Evolutionary conservation across 495 filamentous ascomycete species (phyloP).

Genomic region (Cudoniella acicularis): DNA sequence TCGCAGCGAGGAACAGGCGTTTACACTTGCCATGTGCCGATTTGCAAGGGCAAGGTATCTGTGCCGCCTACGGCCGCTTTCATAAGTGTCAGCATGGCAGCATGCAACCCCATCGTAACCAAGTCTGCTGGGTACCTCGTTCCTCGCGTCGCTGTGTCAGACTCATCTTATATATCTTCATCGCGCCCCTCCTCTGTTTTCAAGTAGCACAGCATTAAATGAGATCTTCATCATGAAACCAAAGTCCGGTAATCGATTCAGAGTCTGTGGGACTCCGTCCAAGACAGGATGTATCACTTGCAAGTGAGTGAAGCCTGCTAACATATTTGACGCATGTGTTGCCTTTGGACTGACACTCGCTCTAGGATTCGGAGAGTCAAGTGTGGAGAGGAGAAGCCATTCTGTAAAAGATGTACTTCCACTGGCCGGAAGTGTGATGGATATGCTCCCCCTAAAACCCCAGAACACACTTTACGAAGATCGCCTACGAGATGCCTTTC

Average conservation of each 20-base stretch:
- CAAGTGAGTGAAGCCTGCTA: neutral
- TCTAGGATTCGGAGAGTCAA: constrained; percentile 38
- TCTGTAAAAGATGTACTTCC: constrained; percentile 37
- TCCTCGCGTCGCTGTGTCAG: neutral
- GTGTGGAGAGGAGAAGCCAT: constrained; percentile 40
- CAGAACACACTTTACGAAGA: neutral
- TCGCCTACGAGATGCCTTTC: neutral
- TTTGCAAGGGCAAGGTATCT: neutral
- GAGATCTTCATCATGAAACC: constrained; percentile 2
- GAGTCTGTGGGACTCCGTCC: constrained; percentile 10
- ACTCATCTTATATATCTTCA: neutral
- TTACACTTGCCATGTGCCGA: constrained; percentile 6
- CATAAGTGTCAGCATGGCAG: neutral
- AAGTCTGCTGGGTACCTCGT: too few relatives aligned
- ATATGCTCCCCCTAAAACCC: constrained; percentile 23
- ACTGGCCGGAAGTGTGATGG: constrained; percentile 41
- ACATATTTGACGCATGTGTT: neutral
- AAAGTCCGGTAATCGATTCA: constrained; percentile 3
- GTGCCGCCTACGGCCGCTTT: neutral
- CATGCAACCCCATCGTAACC: too few relatives aligned
- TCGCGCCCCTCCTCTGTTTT: neutral
- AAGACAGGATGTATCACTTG: constrained; percentile 5
- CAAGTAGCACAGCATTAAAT: neutral
- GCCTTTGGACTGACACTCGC: neutral
- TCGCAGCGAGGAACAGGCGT: neutral